Conservation (phyloP, 1,139 yeast species). For the Saccharomyces hybrid region DNA sequence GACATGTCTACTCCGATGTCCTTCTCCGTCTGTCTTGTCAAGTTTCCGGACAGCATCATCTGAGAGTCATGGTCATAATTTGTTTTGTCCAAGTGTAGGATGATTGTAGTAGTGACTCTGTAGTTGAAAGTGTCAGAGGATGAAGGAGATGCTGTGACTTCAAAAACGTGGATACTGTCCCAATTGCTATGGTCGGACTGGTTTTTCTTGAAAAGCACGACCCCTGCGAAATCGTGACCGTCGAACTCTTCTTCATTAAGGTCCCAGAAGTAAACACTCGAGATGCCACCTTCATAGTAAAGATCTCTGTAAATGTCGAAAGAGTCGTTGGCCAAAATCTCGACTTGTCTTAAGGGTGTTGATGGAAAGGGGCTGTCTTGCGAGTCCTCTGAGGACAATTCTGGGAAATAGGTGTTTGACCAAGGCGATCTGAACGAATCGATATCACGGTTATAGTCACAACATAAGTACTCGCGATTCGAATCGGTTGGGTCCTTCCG, state of each 20-base stretch:
- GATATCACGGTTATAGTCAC: conserved; percentile 94
- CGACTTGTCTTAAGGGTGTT: conserved; percentile 59
- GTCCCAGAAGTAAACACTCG: conserved; percentile 87
- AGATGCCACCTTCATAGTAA: conserved; percentile 89
- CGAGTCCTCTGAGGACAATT: conserved; percentile 45
- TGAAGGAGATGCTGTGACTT: conserved; percentile 46
- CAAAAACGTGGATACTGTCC: conserved; percentile 93
- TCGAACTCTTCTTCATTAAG: conserved; percentile 39
- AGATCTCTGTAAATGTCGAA: conserved; percentile 89
- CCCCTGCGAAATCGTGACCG: conserved; percentile 70
- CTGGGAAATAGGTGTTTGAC: conserved; percentile 73
- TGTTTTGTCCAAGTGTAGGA: conserved; percentile 51
- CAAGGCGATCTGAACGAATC: conserved; percentile 91
- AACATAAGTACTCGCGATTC: conserved; percentile 63
- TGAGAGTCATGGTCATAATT: conserved; percentile 15
- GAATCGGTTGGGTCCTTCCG: conserved; percentile 41
- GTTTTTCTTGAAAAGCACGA: conserved; percentile 68
- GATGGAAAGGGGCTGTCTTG: conserved; percentile 70
- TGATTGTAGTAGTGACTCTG: conserved; percentile 80
- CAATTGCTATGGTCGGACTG: conserved; percentile 50
- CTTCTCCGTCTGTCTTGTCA: conserved; percentile 72
- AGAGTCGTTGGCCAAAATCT: conserved; percentile 77
- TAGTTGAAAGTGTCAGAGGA: conserved; percentile 45
- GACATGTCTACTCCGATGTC: conserved; percentile 19
- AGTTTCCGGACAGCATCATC: conserved; percentile 67